Percentiles rank a stretch among this genome's conserved stretches.
These are phyloP conservation scores for Ramularia endophylla DNA, from an alignment of 2,329 filamentous ascomycete genomes.

Conservation along the genomic window DNA sequence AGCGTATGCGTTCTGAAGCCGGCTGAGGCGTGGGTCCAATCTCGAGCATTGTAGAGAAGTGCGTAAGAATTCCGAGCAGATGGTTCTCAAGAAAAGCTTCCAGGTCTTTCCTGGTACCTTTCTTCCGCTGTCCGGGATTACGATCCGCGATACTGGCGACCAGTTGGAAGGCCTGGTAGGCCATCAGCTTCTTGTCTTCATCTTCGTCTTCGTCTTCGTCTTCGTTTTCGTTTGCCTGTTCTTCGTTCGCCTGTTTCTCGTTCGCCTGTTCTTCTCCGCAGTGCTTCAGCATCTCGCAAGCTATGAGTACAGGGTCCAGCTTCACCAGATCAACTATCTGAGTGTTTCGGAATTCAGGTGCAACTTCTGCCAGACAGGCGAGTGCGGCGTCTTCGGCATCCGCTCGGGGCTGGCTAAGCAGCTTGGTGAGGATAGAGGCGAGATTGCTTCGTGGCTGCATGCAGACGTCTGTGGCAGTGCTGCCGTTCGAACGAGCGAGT, in stretches of 20 bases:
- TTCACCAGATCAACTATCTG: conserved; percentile 65
- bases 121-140: conserved; percentile 39
- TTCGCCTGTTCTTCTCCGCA: conserved; percentile 61
- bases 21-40: conserved; percentile 37
- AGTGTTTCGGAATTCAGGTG: conserved; percentile 60
- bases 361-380: conserved; percentile 61
- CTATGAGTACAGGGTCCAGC: conserved; percentile 67
- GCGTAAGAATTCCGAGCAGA: conserved; percentile 78
- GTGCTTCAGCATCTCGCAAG: conserved; percentile 75
- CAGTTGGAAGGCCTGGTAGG: conserved; percentile 45
- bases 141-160: conserved; percentile 46
- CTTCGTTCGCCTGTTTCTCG: too few species aligned
- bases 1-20: conserved; percentile 62
- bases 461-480: conserved; percentile 55
- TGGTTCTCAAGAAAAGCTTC: conserved; percentile 75
- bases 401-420: conserved; percentile 55
- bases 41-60: conserved; percentile 73
- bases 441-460: conserved; percentile 52
- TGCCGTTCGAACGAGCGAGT: conserved; percentile 53
- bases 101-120: conserved; percentile 53
- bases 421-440: conserved; percentile 51
- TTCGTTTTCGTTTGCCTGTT: too few species aligned
- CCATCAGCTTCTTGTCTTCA: conserved; percentile 25
- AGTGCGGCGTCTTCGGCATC: conserved; percentile 64
- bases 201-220: conserved; percentile 67